Percentiles rank a stretch among this genome's conserved stretches.
phyloP scores from a whole-genome alignment of 2,329 filamentous ascomycete species.

The Fusarium robinianum region DNA sequence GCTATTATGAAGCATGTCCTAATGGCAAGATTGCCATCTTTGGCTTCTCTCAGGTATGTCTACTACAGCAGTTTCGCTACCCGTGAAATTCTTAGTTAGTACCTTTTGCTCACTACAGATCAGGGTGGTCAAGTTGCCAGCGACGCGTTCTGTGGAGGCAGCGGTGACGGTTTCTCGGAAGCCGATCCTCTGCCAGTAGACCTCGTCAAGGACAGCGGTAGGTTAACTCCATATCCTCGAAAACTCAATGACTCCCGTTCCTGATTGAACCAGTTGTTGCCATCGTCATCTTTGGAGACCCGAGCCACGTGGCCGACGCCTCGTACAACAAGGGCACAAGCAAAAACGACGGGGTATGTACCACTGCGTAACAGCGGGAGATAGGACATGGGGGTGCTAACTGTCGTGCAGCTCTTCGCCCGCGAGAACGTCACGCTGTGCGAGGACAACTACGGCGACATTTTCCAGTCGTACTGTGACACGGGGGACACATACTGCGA shows the following conservation, averaged over 20 bases:
- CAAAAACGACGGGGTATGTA: constrained; percentile 44
- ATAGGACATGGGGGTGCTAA: no score
- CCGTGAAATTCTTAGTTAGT: background rate
- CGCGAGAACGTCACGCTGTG: constrained; percentile 44
- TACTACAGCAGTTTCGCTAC: background rate
- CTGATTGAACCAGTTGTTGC: constrained; percentile 44
- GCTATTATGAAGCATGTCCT: constrained; percentile 44
- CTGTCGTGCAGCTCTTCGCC: constrained; percentile 41
- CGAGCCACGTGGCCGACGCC: constrained; percentile 43
- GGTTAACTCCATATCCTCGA: constrained; percentile 12
- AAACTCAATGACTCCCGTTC: background rate
- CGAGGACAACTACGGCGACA: constrained; percentile 41
- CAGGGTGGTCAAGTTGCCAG: constrained; percentile 47
- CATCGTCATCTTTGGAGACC: constrained; percentile 48
- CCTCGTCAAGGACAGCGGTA: constrained; percentile 43
- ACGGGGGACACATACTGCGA: constrained; percentile 49
- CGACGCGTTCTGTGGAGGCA: constrained; percentile 46
- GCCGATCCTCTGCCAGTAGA: constrained; percentile 33
- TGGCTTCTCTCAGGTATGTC: constrained; percentile 48
- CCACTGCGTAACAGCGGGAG: no score
- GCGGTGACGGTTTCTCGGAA: constrained; percentile 36
- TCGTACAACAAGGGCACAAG: constrained; percentile 46
- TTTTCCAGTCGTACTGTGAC: constrained; percentile 49
- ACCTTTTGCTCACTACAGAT: background rate
- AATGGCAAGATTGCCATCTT: constrained; percentile 47